These are phyloP conservation scores for Pulveroboletus sp. DNA, from an alignment of 768 basidiomycete species.

Conservation along the genomic window DNA sequence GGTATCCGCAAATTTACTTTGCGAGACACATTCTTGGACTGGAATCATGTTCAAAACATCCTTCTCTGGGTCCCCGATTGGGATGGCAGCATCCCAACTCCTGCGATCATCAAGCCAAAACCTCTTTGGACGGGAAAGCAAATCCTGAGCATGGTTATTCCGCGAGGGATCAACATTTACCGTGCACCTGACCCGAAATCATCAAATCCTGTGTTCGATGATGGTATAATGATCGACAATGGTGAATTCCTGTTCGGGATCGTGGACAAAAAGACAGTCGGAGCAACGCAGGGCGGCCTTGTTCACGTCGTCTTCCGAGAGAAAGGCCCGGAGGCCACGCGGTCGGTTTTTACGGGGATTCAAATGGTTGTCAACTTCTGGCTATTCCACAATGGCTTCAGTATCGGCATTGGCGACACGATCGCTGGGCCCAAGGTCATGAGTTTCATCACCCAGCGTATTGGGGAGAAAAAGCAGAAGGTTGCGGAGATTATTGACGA, in stretches of 20 bases:
- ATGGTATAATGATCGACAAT: slow-evolving; percentile 94
- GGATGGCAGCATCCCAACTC: slow-evolving; percentile 90
- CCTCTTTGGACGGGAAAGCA: slow-evolving; percentile 99
- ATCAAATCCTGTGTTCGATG: slow-evolving; percentile 80
- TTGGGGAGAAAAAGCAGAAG: slow-evolving; percentile 72
- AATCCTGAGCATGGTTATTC: slow-evolving; percentile 86
- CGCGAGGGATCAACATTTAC: slow-evolving; percentile 90
- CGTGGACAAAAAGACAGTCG: slow-evolving; percentile 99
- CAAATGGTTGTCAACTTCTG: slow-evolving; percentile 98
- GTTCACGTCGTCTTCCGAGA: slow-evolving; percentile 97
- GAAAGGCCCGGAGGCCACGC: slow-evolving; percentile 89
- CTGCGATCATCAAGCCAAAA: slow-evolving; percentile 94
- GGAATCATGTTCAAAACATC: slow-evolving; percentile 95
- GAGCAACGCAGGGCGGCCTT: slow-evolving; percentile 89
- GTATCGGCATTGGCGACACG: slow-evolving; percentile 98
- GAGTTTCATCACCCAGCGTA: slow-evolving; percentile 78
- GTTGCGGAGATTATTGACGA: slow-evolving; percentile 78
- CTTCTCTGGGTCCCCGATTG: slow-evolving; percentile 97
- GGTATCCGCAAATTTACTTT: slow-evolving; percentile 97
- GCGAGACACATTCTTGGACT: slow-evolving; percentile 92
- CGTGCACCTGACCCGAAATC: slow-evolving; percentile 77
- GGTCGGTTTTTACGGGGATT: slow-evolving; percentile 86
- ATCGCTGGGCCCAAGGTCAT: slow-evolving; percentile 90
- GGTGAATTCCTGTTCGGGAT: slow-evolving; percentile 94
- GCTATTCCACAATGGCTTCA: slow-evolving; percentile 98